A percentile compares a stretch with the other conserved stretches of the same genome.
Conservation (phyloP, 441 rosid species). For the Cnidoscolus chayamansa region DNA sequence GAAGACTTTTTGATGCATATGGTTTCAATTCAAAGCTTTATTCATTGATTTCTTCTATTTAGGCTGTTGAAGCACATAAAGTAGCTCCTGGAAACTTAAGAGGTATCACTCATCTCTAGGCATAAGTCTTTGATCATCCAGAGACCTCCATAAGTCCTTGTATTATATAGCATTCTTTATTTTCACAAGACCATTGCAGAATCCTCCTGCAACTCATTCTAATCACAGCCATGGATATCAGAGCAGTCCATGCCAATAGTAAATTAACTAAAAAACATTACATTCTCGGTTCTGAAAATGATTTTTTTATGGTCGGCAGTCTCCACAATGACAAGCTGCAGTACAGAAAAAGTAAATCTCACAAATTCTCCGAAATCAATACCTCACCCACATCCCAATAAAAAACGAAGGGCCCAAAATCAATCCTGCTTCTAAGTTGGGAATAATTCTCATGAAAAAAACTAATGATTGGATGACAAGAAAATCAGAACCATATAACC, state of each 20-base stretch:
- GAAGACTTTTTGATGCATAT: background rate
- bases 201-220: background rate
- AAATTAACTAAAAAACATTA: background rate
- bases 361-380: background rate
- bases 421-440: background rate
- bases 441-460: background rate
- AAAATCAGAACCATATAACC: background rate
- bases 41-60: background rate
- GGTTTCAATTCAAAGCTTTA: background rate
- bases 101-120: background rate
- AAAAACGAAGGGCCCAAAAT: background rate
- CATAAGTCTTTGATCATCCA: background rate
- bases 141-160: background rate
- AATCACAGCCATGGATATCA: background rate
- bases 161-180: background rate
- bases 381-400: background rate
- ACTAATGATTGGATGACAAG: background rate
- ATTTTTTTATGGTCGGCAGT: background rate
- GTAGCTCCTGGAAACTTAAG: background rate
- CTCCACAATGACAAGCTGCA: background rate
- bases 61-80: background rate
- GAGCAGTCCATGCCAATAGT: background rate
- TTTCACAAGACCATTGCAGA: background rate
- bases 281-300: background rate
- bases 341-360: background rate